phyloP scores from a whole-genome alignment of 1,284 basidiomycete species.

The Cutaneotrichosporon sp. region DNA sequence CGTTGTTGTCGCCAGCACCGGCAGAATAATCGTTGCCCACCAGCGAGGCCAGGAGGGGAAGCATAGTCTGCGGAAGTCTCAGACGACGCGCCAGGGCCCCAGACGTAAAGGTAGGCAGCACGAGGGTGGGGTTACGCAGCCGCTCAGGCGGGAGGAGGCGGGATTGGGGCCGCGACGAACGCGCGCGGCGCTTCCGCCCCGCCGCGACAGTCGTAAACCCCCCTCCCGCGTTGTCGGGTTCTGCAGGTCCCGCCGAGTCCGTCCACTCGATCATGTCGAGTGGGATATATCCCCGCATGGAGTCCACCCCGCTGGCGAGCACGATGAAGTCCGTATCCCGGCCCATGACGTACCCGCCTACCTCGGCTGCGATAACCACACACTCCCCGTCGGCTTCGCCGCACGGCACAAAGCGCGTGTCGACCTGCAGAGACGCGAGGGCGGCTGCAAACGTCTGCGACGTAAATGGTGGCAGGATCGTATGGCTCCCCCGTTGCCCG shows the following conservation, averaged over 20 bases:
- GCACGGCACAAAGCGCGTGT: conserved; percentile 58
- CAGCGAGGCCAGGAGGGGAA: conserved; percentile 78
- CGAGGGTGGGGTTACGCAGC: conserved; percentile 46
- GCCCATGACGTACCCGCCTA: conserved; percentile 69
- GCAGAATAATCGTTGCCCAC: conserved; percentile 77
- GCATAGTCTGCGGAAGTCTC: conserved; percentile 62
- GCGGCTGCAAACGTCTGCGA: conserved; percentile 61
- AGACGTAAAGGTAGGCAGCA: conserved; percentile 62
- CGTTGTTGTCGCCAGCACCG: conserved; percentile 33
- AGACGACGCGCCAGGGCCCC: conserved; percentile 60
- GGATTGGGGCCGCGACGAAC: conserved; percentile 37
- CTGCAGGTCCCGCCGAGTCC: too few relatives aligned
- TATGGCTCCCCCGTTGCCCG: conserved; percentile 56
- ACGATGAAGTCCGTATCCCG: conserved; percentile 79
- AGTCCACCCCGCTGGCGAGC: conserved; percentile 59
- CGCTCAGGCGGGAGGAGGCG: conserved; percentile 56
- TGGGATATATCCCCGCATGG: conserved; percentile 64
- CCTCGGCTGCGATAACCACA: conserved; percentile 69
- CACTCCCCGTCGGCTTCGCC: conserved; percentile 83
- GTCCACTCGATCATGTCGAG: conserved; percentile 74
- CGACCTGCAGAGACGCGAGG: conserved; percentile 52
- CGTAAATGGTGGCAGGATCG: conserved; percentile 68
- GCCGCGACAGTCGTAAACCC: conserved; percentile 15
- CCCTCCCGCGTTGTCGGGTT: too few relatives aligned
- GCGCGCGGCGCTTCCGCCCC: conserved; percentile 17